Base-by-base conservation (phyloP, 148 eudicot species). In the Salicornia ramosissima region DNA sequence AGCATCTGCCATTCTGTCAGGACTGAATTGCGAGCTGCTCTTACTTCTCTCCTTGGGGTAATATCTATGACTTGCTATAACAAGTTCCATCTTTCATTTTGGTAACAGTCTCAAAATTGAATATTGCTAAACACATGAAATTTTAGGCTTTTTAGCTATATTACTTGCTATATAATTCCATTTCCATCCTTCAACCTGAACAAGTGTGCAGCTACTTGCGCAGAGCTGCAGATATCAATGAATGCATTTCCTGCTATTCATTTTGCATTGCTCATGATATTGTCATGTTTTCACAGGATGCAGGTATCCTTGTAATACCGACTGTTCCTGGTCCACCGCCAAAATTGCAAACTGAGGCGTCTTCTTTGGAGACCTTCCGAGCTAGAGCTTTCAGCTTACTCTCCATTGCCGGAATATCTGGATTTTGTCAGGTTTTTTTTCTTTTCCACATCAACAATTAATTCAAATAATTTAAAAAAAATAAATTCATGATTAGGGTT, bases 321-420 rank as follows among this genome's bases (percentile, higher is more conserved):
- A 81, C 95, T 63, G 89, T 90, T 77, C 92, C 96, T 13, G 90
- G 96, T 14, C 90, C 87, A 12, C 96, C 98, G 46, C 96, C 98
- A 39, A 85, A 87, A 75, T 71, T 94, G 47, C 84, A 78, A 75
- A 84, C 91, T 42, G 88, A 83, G 65, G 72, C 89, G 15, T 73
- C 77, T n/a, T 29, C 84, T 7, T 70, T 88, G 53, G 97, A 90
- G 72, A 80, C 71, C 24, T 90, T 86, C 80, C 90, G 89, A 51
- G 82, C 57, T 25, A 83, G 91, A 74, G 96, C 95, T 62, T 94
- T 88, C 74, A 80, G 96, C 80, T 83, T 94, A 78, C 83, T 88
- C 53, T 87, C 97, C 42, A 67, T 93, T 47, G 90, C 96, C 21
- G 98, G 90, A 75, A 75, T 90, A 36, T 90, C 96, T 19, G 92